Base-by-base conservation (phyloP, 805 yeast genomes). In the Yamadazyma tumulicola region DNA sequence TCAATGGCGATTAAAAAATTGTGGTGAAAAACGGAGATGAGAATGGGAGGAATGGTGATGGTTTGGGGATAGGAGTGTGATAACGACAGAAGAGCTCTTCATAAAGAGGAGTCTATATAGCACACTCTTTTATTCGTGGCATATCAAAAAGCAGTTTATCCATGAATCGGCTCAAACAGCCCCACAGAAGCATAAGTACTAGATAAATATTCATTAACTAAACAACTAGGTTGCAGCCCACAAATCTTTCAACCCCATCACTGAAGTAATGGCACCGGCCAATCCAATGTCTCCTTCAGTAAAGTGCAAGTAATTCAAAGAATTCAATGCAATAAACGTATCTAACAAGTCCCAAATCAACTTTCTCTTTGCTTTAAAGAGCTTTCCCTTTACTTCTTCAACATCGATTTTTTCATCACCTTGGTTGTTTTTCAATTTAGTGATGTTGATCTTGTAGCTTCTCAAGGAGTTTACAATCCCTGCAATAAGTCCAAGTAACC, bases 231-330 rank as follows among this genome's bases (percentile, higher is more conserved):
- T 70, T 29, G 72, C 57, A 23, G 55, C 63, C 95, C 94, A 81
- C 46, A 79, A 53, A 49, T 83, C 88, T 54, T 73, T 75, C 34
- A 87, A 66, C 28, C 95, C 96, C 59, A 87, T 67, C 31, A 79
- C 40, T 25, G 95, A 82, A 20, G 97, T 87, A 39, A 85, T 62
- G 17, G 83, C 72, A 54, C 97, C 97, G 24, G 93, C 87, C 38
- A 80, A 62, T 23, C 95, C 96, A 32, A 87, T 75, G 26, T 79
- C 70, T 32, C 94, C 93, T 48, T 89, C 96, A 54, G 79, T 76
- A 49, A 77, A 65, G 47, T 69, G 68, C 48, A 83, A 64, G 59
- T 67, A 62, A 38, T 74, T 69, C 58, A 85, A 72, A 35, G 79
- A 75, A 58, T 83, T 79, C 53, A 81, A 64, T 9, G 93, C 95